These are phyloP conservation scores for Aspergillus panamensis DNA, from an alignment of 495 filamentous ascomycete genomes.

Conservation along the genomic window DNA sequence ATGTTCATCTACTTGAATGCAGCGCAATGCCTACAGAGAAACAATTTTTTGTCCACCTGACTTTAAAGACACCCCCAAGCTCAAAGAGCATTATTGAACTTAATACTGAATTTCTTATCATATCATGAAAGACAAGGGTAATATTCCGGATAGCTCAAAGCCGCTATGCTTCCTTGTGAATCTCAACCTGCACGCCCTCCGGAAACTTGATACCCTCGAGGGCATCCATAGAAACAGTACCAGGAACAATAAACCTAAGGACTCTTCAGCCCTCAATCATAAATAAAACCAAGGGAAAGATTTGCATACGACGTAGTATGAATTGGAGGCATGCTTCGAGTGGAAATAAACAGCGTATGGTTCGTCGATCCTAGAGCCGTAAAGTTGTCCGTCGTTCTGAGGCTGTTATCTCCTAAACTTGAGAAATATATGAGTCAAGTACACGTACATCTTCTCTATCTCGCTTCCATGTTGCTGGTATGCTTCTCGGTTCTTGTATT, in stretches of 20 bases:
- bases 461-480: constrained; percentile 13
- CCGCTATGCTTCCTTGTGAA: constrained; percentile 8
- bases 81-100: too few species aligned
- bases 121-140: not conserved
- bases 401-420: not conserved
- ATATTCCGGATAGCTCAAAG: not conserved
- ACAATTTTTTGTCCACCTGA: too few species aligned
- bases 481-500: constrained; percentile 18
- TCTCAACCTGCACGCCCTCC: constrained; percentile 14
- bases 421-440: not conserved
- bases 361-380: constrained; percentile 12
- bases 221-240: constrained; percentile 13
- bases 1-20: too few species aligned
- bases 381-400: constrained; percentile 12
- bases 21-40: too few species aligned
- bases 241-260: constrained; percentile 8
- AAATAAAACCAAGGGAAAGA: not conserved
- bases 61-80: too few species aligned
- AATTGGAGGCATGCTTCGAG: constrained; percentile 17
- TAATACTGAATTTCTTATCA: too few species aligned
- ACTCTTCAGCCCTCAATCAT: not conserved
- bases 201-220: constrained; percentile 14
- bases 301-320: constrained; percentile 17
- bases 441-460: constrained; percentile 18
- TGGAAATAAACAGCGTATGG: constrained; percentile 17